Conservation (phyloP, 768 basidiomycete species). For the Mycena kentingensis region DNA sequence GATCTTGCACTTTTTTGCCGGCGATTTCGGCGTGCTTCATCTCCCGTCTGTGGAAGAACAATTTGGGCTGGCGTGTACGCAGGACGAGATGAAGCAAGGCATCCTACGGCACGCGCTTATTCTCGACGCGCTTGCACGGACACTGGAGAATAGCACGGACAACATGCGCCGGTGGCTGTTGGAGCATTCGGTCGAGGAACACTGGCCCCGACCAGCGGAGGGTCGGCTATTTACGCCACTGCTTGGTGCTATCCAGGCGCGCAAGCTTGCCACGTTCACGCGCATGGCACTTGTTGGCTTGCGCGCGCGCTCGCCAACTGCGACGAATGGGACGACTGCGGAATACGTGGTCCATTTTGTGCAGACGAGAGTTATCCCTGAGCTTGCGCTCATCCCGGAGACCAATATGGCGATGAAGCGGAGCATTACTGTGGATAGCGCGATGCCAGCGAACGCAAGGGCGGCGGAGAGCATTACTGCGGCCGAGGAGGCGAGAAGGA, state of each 20-base stretch:
- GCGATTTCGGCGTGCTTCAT: constrained; percentile 18
- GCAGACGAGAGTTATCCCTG: constrained; percentile 50
- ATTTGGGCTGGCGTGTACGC: constrained; percentile 16
- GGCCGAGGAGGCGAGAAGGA: constrained; percentile 36
- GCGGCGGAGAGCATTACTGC: neutral
- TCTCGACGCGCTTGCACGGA: constrained; percentile 50
- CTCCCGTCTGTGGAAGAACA: constrained; percentile 16
- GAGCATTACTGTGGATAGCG: neutral
- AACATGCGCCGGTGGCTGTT: constrained; percentile 53
- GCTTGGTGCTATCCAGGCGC: constrained; percentile 46
- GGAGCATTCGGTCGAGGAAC: constrained; percentile 50
- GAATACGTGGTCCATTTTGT: constrained; percentile 26
- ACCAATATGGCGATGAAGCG: neutral
- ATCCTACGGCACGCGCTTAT: constrained; percentile 29
- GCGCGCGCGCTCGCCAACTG: constrained; percentile 20
- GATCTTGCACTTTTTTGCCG: constrained; percentile 26
- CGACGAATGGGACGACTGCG: constrained; percentile 8
- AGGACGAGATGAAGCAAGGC: constrained; percentile 9
- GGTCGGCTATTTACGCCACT: constrained; percentile 43
- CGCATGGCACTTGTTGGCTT: constrained; percentile 35
- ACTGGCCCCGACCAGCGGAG: constrained; percentile 46
- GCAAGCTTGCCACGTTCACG: constrained; percentile 46
- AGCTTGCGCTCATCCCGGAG: constrained; percentile 40
- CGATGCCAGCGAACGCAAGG: constrained; percentile 22
- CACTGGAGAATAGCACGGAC: constrained; percentile 51